Evolutionary conservation across 2,329 filamentous ascomycete genomes (phyloP).

Genomic region (Daldinia sp.): DNA sequence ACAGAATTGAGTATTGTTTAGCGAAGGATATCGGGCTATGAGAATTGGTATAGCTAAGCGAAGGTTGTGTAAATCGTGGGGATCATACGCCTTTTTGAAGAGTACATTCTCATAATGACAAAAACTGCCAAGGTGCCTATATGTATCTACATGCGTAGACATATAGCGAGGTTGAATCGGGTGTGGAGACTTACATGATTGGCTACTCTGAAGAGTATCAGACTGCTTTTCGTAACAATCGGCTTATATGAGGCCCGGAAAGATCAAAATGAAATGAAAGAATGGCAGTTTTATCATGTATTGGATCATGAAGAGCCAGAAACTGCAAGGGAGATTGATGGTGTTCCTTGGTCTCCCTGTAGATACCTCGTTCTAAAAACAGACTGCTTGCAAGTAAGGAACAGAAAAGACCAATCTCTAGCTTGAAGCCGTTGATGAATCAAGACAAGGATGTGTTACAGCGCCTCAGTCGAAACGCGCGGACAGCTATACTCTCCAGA

Average conservation of each 20-base stretch:
- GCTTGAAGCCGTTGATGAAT: conserved; percentile 19
- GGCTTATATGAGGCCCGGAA: not conserved
- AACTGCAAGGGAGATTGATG: not conserved
- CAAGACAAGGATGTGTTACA: conserved; percentile 17
- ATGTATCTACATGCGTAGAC: not conserved
- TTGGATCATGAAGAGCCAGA: not conserved
- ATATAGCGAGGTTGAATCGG: not conserved
- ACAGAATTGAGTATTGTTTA: not conserved
- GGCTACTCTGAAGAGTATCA: not conserved
- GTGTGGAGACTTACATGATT: conserved; percentile 5
- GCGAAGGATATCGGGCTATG: not conserved
- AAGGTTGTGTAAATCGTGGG: not conserved
- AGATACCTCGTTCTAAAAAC: not conserved
- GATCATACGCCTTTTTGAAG: not conserved
- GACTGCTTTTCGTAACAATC: conserved; percentile 1
- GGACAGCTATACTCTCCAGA: not conserved
- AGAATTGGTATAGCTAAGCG: not conserved
- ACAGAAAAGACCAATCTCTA: not conserved
- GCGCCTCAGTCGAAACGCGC: conserved; percentile 20
- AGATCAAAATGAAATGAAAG: not conserved
- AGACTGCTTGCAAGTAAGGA: not conserved
- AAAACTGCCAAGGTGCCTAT: conserved; percentile 1
- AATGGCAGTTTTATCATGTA: not conserved
- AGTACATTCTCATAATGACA: conserved; percentile 6
- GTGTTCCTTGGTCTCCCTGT: not conserved